Base-by-base conservation (phyloP, 768 basidiomycete genomes). In the Ephemerocybe angulata region DNA sequence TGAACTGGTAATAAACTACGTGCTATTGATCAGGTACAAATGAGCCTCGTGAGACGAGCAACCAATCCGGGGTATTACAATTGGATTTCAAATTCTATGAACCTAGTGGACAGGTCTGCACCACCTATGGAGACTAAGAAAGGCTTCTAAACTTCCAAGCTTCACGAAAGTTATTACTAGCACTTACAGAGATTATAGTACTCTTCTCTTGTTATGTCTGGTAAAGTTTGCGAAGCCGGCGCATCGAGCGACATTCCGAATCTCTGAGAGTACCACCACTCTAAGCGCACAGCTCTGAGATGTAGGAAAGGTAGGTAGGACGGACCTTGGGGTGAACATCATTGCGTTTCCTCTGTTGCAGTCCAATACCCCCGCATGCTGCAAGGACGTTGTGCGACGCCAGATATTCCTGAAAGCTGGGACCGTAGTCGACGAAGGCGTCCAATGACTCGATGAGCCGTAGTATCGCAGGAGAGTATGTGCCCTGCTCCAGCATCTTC, bases 111-210 rank as follows among this genome's bases (percentile, higher is more conserved):
- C n/a, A n/a, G n/a, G n/a, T n/a, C n/a, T n/a, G n/a, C n/a, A n/a
- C n/a, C n/a, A n/a, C n/a, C n/a, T n/a, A n/a, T n/a, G n/a, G n/a
- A n/a, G n/a, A n/a, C n/a, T n/a, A n/a, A n/a, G n/a, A n/a, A n/a
- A n/a, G n/a, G n/a, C n/a, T n/a, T n/a, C n/a, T n/a, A n/a, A n/a
- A n/a, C n/a, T n/a, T n/a, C n/a, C n/a, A n/a, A n/a, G n/a, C n/a
- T n/a, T n/a, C n/a, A n/a, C n/a, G n/a, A n/a, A n/a, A n/a, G n/a
- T n/a, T n/a, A n/a, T n/a, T n/a, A n/a, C n/a, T n/a, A n/a, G n/a
- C 1, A 63, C 72, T 58, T 60, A 76, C 76, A 73, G 0, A 70
- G 58, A 46, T 70, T 66, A 54, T 77, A 76, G 53, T 73, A 77
- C 40, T 70, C 70, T 24, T 72, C 65, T 51, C 65, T 72, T 3